Evolutionary conservation across 2,329 filamentous ascomycete species (phyloP).

Genomic region (Hypomyces rosellus): DNA sequence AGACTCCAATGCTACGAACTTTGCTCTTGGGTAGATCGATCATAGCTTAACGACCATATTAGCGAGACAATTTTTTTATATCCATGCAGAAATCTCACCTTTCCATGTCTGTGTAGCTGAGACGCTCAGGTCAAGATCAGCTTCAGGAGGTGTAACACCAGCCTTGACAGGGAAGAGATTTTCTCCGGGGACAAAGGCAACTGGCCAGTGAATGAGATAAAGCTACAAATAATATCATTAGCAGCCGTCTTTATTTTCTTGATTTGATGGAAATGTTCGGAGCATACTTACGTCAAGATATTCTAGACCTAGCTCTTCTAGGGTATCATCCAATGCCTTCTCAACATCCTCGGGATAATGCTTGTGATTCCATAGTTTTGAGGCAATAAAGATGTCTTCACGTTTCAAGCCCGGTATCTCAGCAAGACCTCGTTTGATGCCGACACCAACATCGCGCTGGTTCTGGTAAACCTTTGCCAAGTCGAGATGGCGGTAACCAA

Average conservation of each 20-base stretch:
- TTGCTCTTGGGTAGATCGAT: constrained; percentile 54
- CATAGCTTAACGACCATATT: constrained; percentile 25
- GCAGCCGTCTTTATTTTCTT: neutral
- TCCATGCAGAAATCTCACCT: constrained; percentile 1
- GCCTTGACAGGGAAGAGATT: constrained; percentile 39
- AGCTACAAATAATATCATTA: constrained; percentile 27
- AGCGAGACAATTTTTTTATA: neutral
- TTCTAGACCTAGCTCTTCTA: constrained; percentile 48
- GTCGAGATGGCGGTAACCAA: constrained; percentile 58
- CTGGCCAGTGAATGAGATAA: constrained; percentile 61
- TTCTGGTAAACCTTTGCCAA: constrained; percentile 55
- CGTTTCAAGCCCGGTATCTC: constrained; percentile 46
- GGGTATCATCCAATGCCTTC: constrained; percentile 47
- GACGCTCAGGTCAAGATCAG: constrained; percentile 38
- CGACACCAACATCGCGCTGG: constrained; percentile 52
- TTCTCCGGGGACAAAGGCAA: constrained; percentile 35
- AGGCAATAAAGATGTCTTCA: constrained; percentile 43
- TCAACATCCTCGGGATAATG: constrained; percentile 53
- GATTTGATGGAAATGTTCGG: neutral
- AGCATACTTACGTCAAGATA: constrained; percentile 44
- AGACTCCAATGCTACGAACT: constrained; percentile 62
- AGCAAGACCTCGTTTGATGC: constrained; percentile 40
- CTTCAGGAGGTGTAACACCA: constrained; percentile 20
- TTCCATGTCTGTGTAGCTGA: constrained; percentile 40
- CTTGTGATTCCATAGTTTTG: constrained; percentile 55